Conservation (phyloP, 257 asterid genomes). For the Plantago elongata region DNA sequence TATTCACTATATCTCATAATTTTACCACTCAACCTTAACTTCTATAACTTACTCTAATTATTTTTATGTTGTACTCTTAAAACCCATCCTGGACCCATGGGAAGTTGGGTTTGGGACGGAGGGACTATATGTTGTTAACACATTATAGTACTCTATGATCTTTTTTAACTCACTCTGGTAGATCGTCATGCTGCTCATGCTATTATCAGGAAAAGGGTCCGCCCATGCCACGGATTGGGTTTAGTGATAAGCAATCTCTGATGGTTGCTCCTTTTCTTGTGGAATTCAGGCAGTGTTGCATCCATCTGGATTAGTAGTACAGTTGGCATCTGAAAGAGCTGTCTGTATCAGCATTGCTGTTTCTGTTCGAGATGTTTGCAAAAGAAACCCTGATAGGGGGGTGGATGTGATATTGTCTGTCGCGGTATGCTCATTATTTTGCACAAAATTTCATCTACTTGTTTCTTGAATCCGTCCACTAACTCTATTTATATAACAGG, state of each 20-base stretch:
- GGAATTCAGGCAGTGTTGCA: conserved; percentile 63
- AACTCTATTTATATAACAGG: conserved; percentile 44
- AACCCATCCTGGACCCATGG: too few relatives aligned
- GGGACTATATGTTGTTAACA: too few relatives aligned
- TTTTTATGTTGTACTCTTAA: too few relatives aligned
- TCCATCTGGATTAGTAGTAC: conserved; percentile 43
- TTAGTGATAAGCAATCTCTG: background rate
- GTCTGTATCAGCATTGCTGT: conserved; percentile 74
- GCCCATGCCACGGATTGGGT: too few relatives aligned
- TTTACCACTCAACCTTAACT: too few relatives aligned
- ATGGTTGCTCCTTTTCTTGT: conserved; percentile 24
- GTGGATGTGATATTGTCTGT: conserved; percentile 92
- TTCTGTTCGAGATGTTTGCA: conserved; percentile 84
- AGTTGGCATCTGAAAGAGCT: conserved; percentile 48
- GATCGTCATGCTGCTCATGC: too few relatives aligned
- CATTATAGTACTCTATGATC: too few relatives aligned
- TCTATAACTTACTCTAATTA: too few relatives aligned
- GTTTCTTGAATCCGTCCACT: conserved; percentile 28
- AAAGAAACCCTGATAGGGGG: conserved; percentile 91
- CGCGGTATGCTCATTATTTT: conserved; percentile 52
- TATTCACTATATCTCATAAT: too few relatives aligned
- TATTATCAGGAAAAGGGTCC: too few relatives aligned
- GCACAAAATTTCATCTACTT: conserved; percentile 22
- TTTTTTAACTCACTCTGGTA: too few relatives aligned
- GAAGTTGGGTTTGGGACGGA: too few relatives aligned